These are phyloP conservation scores for Fusarium sambucinum DNA, from an alignment of 2,329 filamentous ascomycete genomes.

Conservation along the genomic window DNA sequence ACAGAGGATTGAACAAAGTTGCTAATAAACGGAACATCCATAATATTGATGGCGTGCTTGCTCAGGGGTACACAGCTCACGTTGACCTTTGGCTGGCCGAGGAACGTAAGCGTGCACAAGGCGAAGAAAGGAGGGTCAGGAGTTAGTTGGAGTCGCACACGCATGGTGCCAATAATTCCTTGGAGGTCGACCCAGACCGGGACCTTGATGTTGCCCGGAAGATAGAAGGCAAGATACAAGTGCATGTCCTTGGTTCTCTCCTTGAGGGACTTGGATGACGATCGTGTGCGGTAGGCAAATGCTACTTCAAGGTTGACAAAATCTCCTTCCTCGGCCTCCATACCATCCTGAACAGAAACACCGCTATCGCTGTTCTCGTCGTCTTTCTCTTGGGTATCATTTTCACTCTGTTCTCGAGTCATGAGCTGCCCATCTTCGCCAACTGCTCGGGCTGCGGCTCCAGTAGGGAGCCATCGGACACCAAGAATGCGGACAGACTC, in stretches of 20 bases:
- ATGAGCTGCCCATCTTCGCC: slow-evolving; percentile 67
- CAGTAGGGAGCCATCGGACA: slow-evolving; percentile 78
- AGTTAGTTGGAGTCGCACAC: slow-evolving; percentile 77
- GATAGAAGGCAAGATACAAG: slow-evolving; percentile 77
- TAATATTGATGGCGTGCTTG: slow-evolving; percentile 76
- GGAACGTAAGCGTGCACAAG: slow-evolving; percentile 79
- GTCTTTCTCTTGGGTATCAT: slow-evolving; percentile 52
- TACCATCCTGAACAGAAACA: slow-evolving; percentile 62
- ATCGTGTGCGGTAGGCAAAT: slow-evolving; percentile 77
- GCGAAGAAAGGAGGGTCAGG: slow-evolving; percentile 83
- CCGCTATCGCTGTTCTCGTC: slow-evolving; percentile 55
- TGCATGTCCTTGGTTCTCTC: slow-evolving; percentile 76
- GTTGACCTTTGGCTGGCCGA: slow-evolving; percentile 79
- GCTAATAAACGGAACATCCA: slow-evolving; percentile 80
- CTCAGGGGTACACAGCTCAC: slow-evolving; percentile 77
- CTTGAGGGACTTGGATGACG: slow-evolving; percentile 71
- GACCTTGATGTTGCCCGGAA: slow-evolving; percentile 65
- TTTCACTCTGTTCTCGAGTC: slow-evolving; percentile 53
- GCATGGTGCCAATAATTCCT: slow-evolving; percentile 77
- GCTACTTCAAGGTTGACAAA: slow-evolving; percentile 83
- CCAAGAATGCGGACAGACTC: slow-evolving; percentile 78
- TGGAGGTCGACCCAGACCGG: slow-evolving; percentile 81
- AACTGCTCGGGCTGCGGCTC: slow-evolving; percentile 73
- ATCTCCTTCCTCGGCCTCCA: slow-evolving; percentile 82
- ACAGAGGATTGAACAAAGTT: slow-evolving; percentile 81